Conservation (phyloP, 257 asterid genomes). For the Capsicum pubescens region DNA sequence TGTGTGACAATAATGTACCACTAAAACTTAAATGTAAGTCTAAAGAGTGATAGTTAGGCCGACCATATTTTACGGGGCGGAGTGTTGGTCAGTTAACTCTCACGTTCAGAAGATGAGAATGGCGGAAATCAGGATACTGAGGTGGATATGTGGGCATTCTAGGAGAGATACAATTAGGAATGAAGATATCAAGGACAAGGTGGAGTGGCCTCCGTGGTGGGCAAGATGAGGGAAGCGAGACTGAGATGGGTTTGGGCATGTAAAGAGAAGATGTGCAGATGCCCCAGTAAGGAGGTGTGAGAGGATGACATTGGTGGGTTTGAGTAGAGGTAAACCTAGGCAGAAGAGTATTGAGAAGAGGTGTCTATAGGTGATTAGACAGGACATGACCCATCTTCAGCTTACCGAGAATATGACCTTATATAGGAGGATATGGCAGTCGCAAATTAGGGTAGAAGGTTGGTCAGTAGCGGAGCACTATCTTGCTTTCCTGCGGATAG, state of each 20-base stretch:
- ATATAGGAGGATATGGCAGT: neutral
- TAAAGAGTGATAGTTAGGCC: too few relatives aligned
- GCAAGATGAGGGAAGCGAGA: neutral
- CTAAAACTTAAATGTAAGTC: too few relatives aligned
- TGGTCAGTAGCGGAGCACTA: neutral
- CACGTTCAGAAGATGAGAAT: too few relatives aligned
- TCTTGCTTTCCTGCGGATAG: neutral
- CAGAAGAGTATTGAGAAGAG: neutral
- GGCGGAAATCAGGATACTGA: too few relatives aligned
- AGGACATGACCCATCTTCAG: neutral
- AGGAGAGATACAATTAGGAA: too few relatives aligned
- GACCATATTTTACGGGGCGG: too few relatives aligned
- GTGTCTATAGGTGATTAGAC: neutral
- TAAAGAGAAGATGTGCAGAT: neutral
- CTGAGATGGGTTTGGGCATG: neutral
- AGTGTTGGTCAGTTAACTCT: too few relatives aligned
- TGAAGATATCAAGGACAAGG: too few relatives aligned
- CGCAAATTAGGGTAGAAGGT: neutral
- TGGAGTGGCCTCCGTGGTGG: too few relatives aligned
- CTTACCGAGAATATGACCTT: neutral
- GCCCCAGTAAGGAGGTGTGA: neutral
- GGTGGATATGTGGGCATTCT: too few relatives aligned
- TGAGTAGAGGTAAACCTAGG: neutral
- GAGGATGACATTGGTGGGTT: neutral
- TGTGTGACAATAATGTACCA: too few relatives aligned